Conservation (phyloP, 352 stramenopile genomes). For the Blastocystis sp. region DNA sequence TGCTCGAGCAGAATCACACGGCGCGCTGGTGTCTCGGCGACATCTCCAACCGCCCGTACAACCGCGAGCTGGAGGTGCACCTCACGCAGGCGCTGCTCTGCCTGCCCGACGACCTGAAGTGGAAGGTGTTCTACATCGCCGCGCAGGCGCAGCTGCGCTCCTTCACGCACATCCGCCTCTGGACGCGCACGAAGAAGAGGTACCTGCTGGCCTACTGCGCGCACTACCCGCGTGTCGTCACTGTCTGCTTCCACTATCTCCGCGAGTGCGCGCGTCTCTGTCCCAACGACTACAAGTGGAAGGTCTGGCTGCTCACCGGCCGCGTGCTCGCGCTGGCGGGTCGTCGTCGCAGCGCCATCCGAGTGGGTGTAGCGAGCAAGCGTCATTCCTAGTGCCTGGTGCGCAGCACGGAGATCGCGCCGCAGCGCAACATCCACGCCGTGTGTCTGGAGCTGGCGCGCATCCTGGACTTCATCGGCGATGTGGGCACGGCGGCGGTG, state of each 20-base stretch:
- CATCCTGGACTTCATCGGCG: slow-evolving; percentile 52
- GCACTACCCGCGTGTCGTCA: not conserved
- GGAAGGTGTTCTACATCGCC: slow-evolving; percentile 59
- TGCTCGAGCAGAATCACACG: slow-evolving; percentile 28
- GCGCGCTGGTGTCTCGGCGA: not conserved
- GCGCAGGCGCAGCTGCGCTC: slow-evolving; percentile 42
- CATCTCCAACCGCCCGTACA: not conserved
- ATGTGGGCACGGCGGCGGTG: not conserved
- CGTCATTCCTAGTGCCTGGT: slow-evolving; percentile 32
- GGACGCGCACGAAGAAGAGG: slow-evolving; percentile 17
- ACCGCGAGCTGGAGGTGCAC: not conserved
- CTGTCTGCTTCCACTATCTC: not conserved
- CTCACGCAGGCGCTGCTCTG: not conserved
- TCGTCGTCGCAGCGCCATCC: not conserved
- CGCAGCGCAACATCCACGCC: slow-evolving; percentile 8
- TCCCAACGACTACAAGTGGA: slow-evolving; percentile 44
- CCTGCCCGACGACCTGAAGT: slow-evolving; percentile 17
- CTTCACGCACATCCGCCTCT: slow-evolving; percentile 56
- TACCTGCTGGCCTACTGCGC: slow-evolving; percentile 7
- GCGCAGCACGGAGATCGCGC: slow-evolving; percentile 38
- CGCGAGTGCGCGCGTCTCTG: not conserved
- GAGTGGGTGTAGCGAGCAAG: not conserved
- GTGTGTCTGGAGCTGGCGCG: slow-evolving; percentile 47
- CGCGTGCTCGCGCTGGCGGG: slow-evolving; percentile 18
- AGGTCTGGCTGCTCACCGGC: slow-evolving; percentile 33